Evolutionary conservation across 495 filamentous ascomycete genomes (phyloP).

Genomic region (Neurospora terricola): DNA sequence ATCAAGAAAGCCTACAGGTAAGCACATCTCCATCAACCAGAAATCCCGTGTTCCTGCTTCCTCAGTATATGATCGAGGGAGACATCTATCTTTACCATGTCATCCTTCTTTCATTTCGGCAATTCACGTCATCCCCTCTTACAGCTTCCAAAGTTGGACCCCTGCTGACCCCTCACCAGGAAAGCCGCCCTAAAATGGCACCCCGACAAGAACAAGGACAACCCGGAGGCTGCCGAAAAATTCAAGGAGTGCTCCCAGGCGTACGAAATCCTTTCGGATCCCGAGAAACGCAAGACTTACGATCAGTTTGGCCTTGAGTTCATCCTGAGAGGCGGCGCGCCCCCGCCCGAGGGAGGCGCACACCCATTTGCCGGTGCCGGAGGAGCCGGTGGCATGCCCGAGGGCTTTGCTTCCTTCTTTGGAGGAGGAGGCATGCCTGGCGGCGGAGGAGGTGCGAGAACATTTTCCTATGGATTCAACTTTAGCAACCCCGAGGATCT

Average conservation of each 20-base stretch:
- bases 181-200: conserved; percentile 88
- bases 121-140: conserved; percentile 1
- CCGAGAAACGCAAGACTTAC: conserved; percentile 93
- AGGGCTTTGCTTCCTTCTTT: conserved; percentile 20
- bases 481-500: conserved; percentile 79
- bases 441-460: conserved; percentile 36
- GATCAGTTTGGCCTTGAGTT: conserved; percentile 94
- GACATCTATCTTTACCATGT: not conserved
- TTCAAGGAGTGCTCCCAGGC: conserved; percentile 96
- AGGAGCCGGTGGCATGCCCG: conserved; percentile 29
- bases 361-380: conserved; percentile 38
- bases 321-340: conserved; percentile 70
- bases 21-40: conserved; percentile 14
- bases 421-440: conserved; percentile 9
- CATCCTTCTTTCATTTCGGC: not conserved
- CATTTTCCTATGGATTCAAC: conserved; percentile 59
- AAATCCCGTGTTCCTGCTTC: not conserved
- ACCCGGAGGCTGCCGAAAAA: conserved; percentile 70
- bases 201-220: conserved; percentile 95
- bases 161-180: conserved; percentile 32
- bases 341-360: conserved; percentile 36
- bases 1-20: conserved; percentile 96
- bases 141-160: not conserved
- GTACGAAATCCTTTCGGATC: conserved; percentile 95
- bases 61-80: not conserved